phyloP scores from a whole-genome alignment of 176 grass and related monocot genomes.

The Pharus latifolius region DNA sequence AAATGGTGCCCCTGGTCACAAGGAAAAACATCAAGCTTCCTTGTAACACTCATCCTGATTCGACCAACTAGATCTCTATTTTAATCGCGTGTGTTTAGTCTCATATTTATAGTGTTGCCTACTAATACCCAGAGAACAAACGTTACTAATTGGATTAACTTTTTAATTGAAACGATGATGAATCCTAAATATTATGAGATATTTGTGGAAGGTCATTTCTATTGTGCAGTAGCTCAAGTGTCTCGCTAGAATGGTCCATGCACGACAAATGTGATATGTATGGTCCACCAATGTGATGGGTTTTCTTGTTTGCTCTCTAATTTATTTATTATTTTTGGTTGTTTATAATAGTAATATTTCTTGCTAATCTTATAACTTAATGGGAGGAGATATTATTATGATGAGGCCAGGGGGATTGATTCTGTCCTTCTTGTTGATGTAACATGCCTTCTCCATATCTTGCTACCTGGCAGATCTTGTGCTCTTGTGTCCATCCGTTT shows the following conservation, averaged over 20 bases:
- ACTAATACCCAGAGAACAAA: too few species aligned
- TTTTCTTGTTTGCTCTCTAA: constrained; percentile 11
- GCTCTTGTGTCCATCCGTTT: neutral
- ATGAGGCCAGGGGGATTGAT: neutral
- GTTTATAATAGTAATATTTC: neutral
- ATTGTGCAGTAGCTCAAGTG: constrained; percentile 42
- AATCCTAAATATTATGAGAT: too few species aligned
- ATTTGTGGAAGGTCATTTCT: too few species aligned
- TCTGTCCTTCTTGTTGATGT: constrained; percentile 1
- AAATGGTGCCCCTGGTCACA: too few species aligned
- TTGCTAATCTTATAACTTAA: neutral
- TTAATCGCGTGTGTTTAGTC: too few species aligned
- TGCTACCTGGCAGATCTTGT: constrained; percentile 40
- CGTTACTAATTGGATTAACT: too few species aligned
- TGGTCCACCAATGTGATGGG: constrained; percentile 14
- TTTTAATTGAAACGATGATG: too few species aligned
- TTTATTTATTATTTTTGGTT: neutral
- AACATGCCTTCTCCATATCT: constrained; percentile 22
- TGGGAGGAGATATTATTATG: neutral
- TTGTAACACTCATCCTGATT: too few species aligned
- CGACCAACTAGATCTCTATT: too few species aligned
- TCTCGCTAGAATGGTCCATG: constrained; percentile 35
- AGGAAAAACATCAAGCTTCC: too few species aligned
- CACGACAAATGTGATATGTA: constrained; percentile 10
- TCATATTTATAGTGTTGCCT: too few species aligned